These are phyloP conservation scores for Neckera pumila DNA, from an alignment of 225 moss, liverwort and hornwort species.

Conservation along the genomic window DNA sequence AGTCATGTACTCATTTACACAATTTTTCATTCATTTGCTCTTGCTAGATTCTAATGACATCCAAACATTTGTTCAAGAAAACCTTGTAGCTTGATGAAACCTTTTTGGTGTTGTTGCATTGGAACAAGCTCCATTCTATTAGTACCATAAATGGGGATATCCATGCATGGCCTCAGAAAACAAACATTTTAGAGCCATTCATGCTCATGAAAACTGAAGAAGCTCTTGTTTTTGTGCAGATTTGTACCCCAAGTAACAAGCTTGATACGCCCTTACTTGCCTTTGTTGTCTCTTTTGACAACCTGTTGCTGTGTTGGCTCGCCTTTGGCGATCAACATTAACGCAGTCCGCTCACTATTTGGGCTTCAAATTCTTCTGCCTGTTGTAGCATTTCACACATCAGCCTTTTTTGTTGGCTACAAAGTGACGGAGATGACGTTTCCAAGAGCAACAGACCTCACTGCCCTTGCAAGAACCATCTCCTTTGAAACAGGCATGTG, in stretches of 20 bases:
- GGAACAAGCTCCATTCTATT: no score
- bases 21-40: background rate
- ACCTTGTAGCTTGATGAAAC: background rate
- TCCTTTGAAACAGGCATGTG: slow-evolving; percentile 54
- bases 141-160: background rate
- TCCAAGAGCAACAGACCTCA: slow-evolving; percentile 20
- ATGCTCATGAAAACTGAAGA: background rate
- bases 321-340: slow-evolving; percentile 54
- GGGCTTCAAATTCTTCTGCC: slow-evolving; percentile 25
- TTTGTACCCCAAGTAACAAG: slow-evolving; percentile 23
- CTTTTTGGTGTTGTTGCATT: background rate
- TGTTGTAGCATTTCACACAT: slow-evolving; percentile 35
- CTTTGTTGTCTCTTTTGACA: slow-evolving; percentile 50
- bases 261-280: slow-evolving; percentile 41
- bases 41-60: background rate
- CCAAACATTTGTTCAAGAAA: background rate
- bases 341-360: slow-evolving; percentile 20
- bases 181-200: background rate
- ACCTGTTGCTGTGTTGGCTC: slow-evolving; percentile 66
- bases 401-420: slow-evolving; percentile 50
- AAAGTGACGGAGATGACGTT: slow-evolving; percentile 29
- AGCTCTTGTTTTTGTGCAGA: background rate
- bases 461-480: slow-evolving; percentile 52
- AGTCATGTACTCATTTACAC: no score
- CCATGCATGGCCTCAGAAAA: background rate